Base-by-base conservation (phyloP, 345 rosid species). In the Murraya paniculata region DNA sequence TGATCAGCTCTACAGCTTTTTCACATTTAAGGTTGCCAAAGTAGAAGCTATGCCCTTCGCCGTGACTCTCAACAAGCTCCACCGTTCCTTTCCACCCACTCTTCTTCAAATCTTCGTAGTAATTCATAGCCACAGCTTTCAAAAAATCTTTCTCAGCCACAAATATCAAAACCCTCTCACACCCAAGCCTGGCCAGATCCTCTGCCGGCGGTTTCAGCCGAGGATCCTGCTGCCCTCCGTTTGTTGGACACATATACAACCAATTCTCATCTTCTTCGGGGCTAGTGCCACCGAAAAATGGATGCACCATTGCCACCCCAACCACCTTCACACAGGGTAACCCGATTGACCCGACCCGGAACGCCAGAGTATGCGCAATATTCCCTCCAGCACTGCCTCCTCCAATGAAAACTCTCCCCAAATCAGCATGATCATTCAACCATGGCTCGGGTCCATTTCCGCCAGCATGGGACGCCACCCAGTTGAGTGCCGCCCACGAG, bases 321-420 rank as follows among this genome's bases (percentile, higher is more conserved):
- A 60, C 84, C 6, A 89, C 22, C 25, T 39, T 61, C 31, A 71
- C 75, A 0, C 85, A 70, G 2, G 80, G 76, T 22, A 82, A 62
- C 72, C 89, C 85, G 0, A 14, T 27, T 5, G 58, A 31, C 62
- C 90, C 86, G 69, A 81, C 64, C 77, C 84, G 83, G 11, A 81
- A 79, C 0, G 82, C 86, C 53, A 82, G 0, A 10, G 68, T 76
- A 18, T 86, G 85, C 1, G 80, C 65, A 30, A 87, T 87, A 65
- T 89, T 89, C 2, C 83, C 90, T 14, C 90, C 88, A 4, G 82
- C 86, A 27, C 86, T 88, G 45, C 82, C 88, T 7, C 88, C 90
- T 1, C 81, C 88, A 0, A 87, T 16, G 57, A 82, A 85, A 19
- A 87, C 68, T 8, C 71, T 72, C 16, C n/a, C 21, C 2, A 81